These are phyloP conservation scores for Picea engelmannii DNA, from an alignment of 83 land plant species.

Conservation along the genomic window DNA sequence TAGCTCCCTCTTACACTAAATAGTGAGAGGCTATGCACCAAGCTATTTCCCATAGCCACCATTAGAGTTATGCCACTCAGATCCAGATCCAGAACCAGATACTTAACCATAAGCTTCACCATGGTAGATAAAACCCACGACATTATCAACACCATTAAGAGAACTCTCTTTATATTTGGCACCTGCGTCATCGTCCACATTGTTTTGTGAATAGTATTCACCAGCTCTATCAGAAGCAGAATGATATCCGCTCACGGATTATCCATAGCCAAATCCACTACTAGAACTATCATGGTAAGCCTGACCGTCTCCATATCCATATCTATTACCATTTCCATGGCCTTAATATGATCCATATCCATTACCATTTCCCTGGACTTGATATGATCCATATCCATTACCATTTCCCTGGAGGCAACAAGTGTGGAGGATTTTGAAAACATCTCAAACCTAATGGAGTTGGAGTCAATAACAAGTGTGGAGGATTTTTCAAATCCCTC, in stretches of 20 bases:
- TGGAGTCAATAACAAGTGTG: too few species aligned
- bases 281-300: neutral
- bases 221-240: neutral
- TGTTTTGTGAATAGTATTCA: neutral
- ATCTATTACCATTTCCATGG: neutral
- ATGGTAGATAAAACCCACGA: neutral
- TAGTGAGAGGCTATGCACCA: too few species aligned
- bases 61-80: neutral
- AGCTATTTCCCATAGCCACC: too few species aligned
- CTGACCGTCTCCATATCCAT: neutral
- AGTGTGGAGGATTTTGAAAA: too few species aligned
- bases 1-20: too few species aligned
- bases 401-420: too few species aligned
- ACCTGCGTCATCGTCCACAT: neutral
- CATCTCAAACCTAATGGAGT: too few species aligned
- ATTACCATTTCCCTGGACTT: neutral
- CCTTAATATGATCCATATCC: neutral
- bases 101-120: too few species aligned
- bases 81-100: too few species aligned
- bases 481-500: too few species aligned
- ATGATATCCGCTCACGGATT: neutral
- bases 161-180: too few species aligned
- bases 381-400: neutral
- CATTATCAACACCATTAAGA: neutral
- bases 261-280: neutral